Conservation (phyloP, 257 asterid genomes). For the Gentiana dahurica region DNA sequence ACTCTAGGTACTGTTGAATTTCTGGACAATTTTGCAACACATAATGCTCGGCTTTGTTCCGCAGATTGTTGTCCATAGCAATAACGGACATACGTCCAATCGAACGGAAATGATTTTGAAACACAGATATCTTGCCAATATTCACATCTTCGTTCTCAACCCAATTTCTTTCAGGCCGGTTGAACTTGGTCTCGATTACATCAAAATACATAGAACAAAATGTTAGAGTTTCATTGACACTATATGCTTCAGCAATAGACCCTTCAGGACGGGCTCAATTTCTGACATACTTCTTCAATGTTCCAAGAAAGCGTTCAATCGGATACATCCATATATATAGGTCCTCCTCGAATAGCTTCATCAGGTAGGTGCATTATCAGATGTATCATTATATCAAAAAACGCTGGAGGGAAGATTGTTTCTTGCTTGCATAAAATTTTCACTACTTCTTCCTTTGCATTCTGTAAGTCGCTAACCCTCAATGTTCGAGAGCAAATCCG, state of each 20-base stretch:
- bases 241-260: conserved; percentile 5
- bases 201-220: conserved; percentile 7
- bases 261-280: conserved; percentile 4
- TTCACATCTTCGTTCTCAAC: no score
- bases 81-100: no score
- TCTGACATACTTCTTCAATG: background rate
- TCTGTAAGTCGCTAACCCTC: background rate
- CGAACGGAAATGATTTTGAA: no score
- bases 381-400: conserved; percentile 18
- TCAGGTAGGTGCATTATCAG: conserved; percentile 2
- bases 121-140: no score
- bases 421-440: background rate
- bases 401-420: conserved; percentile 9
- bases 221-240: background rate
- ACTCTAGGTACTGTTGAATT: no score
- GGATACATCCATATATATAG: conserved; percentile 11
- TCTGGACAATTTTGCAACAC: no score
- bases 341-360: conserved; percentile 10
- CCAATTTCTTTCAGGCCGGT: no score
- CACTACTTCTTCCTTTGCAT: background rate
- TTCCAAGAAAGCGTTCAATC: conserved; percentile 1
- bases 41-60: no score
- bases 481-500: no score
- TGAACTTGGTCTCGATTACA: no score
- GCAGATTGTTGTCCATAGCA: no score